Conservation (phyloP, 2,329 filamentous ascomycete genomes). For the Lachnellula occidentalis region DNA sequence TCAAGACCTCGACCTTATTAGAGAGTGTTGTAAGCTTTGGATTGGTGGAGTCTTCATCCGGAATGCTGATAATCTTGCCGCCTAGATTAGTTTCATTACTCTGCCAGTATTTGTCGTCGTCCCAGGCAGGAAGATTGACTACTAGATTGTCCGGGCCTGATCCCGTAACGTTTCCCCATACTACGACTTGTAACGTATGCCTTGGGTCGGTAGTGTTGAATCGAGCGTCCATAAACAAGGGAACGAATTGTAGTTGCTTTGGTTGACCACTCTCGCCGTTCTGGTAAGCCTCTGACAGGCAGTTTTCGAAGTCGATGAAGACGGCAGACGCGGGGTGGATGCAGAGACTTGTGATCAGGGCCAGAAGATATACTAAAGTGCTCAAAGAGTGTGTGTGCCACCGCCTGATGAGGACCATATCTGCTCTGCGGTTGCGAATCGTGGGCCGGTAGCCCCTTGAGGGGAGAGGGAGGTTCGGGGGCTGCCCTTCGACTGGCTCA, state of each 20-base stretch:
- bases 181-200: slow-evolving; percentile 67
- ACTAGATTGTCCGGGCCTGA: slow-evolving; percentile 38
- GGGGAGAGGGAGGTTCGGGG: background rate
- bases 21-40: slow-evolving; percentile 67
- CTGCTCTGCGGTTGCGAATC: background rate
- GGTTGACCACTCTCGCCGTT: slow-evolving; percentile 48
- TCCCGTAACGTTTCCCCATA: slow-evolving; percentile 90
- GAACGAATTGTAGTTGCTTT: slow-evolving; percentile 70
- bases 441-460: background rate
- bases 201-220: slow-evolving; percentile 59
- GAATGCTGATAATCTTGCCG: slow-evolving; percentile 67
- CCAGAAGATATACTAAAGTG: slow-evolving; percentile 16
- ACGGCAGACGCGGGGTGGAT: slow-evolving; percentile 51
- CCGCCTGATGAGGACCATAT: slow-evolving; percentile 4
- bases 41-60: slow-evolving; percentile 30
- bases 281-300: slow-evolving; percentile 59
- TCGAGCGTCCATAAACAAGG: slow-evolving; percentile 65
- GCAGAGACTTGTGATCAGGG: slow-evolving; percentile 23
- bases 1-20: slow-evolving; percentile 66
- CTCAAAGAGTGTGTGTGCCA: slow-evolving; percentile 7
- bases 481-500: background rate
- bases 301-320: slow-evolving; percentile 77
- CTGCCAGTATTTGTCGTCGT: slow-evolving; percentile 53
- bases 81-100: slow-evolving; percentile 50
- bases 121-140: slow-evolving; percentile 52